phyloP scores from a whole-genome alignment of 108 stramenopile species.

The Fragilaria crotonensis region DNA sequence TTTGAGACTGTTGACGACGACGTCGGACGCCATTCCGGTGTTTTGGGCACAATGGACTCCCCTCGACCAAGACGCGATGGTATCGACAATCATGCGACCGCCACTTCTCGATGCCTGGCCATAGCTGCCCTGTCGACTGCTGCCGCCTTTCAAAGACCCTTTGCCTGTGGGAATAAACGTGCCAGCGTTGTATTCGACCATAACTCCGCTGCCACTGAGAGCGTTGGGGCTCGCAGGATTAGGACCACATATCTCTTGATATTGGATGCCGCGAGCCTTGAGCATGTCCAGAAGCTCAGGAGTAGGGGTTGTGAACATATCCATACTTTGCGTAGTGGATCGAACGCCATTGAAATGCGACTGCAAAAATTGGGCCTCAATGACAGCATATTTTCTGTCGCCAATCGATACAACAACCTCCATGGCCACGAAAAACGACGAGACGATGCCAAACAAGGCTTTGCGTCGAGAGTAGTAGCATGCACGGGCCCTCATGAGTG shows the following conservation, averaged over 20 bases:
- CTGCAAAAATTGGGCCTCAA: slow-evolving; percentile 6
- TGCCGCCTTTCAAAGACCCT: slow-evolving; percentile 45
- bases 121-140: slow-evolving; percentile 17
- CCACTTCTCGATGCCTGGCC: slow-evolving; percentile 28
- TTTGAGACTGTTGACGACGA: background rate
- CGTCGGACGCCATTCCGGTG: background rate
- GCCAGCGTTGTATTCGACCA: slow-evolving; percentile 3
- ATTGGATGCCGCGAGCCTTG: background rate
- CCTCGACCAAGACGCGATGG: slow-evolving; percentile 20
- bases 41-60: background rate
- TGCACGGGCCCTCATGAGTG: slow-evolving; percentile 1
- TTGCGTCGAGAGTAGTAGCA: slow-evolving; percentile 1
- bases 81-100: slow-evolving; percentile 63
- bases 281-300: background rate
- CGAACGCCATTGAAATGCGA: slow-evolving; percentile 7
- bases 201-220: background rate
- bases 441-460: slow-evolving; percentile 3
- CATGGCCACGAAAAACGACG: background rate
- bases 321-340: background rate
- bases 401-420: slow-evolving; percentile 3
- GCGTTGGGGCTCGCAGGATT: background rate
- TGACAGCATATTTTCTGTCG: background rate
- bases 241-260: background rate
- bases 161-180: slow-evolving; percentile 24
- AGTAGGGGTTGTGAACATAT: background rate